A percentile compares a stretch with the other conserved stretches of the same genome.
These are phyloP conservation scores for Bipolaris bicolor DNA, from an alignment of 2,329 filamentous ascomycete genomes.

Conservation along the genomic window DNA sequence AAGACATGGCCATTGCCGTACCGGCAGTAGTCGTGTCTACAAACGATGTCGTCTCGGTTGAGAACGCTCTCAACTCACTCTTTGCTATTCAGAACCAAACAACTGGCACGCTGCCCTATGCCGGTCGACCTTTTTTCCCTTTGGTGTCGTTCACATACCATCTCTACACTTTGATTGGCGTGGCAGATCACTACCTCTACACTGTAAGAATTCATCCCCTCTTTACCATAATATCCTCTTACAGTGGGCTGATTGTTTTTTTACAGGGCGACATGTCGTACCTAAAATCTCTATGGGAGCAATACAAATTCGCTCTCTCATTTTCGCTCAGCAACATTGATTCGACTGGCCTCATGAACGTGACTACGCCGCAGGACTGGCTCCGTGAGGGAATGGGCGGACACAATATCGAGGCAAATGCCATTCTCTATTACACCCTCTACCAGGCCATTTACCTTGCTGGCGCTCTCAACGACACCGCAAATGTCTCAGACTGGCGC, in stretches of 20 bases:
- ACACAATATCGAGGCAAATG: conserved; percentile 56
- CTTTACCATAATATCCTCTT: too few relatives aligned
- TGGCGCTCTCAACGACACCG: conserved; percentile 53
- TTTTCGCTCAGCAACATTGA: conserved; percentile 54
- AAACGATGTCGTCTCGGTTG: conserved; percentile 58
- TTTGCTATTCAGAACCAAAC: conserved; percentile 53
- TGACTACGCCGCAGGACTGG: conserved; percentile 56
- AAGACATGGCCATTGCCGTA: conserved; percentile 64
- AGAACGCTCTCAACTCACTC: conserved; percentile 57
- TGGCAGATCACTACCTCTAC: conserved; percentile 54
- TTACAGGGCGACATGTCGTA: conserved; percentile 48
- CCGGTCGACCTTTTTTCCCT: conserved; percentile 53
- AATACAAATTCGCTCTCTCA: conserved; percentile 53
- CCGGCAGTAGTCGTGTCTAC: conserved; percentile 62
- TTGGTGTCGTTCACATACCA: conserved; percentile 62
- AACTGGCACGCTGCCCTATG: conserved; percentile 59
- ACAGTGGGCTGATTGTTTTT: conserved; percentile 3
- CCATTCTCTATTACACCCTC: conserved; percentile 59
- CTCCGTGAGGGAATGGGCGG: conserved; percentile 58
- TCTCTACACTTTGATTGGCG: conserved; percentile 55
- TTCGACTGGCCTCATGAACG: conserved; percentile 53
- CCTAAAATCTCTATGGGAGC: conserved; percentile 51
- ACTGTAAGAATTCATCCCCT: conserved; percentile 31
- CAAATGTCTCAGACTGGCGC: conserved; percentile 52
- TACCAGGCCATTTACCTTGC: conserved; percentile 60